These are phyloP conservation scores for Eutypa lata DNA, from an alignment of 2,329 filamentous ascomycete species.

Conservation along the genomic window DNA sequence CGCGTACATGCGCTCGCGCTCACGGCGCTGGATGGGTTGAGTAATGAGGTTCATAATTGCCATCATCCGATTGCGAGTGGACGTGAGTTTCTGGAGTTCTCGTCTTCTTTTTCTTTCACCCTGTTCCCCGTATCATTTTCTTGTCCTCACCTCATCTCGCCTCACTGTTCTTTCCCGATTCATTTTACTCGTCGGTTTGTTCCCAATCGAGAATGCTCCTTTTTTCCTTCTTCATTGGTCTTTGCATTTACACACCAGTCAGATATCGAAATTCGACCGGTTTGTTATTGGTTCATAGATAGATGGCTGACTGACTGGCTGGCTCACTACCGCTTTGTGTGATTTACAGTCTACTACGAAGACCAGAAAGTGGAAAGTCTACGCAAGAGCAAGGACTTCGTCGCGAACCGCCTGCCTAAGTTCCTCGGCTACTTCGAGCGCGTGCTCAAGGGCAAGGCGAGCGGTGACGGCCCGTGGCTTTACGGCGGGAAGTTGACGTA, in stretches of 20 bases:
- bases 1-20: conserved; percentile 62
- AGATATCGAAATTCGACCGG: no score
- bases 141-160: no score
- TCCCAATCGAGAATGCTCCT: no score
- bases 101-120: no score
- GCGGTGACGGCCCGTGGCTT: conserved; percentile 59
- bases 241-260: no score
- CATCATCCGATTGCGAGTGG: conserved; percentile 65
- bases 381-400: conserved; percentile 54
- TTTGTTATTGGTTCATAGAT: no score
- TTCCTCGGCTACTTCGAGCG: conserved; percentile 70
- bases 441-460: conserved; percentile 56
- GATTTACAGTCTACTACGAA: conserved; percentile 57
- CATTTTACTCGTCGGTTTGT: no score
- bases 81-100: conserved; percentile 4
- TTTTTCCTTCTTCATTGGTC: no score
- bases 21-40: conserved; percentile 68
- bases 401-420: conserved; percentile 64
- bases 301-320: no score
- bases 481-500: conserved; percentile 65
- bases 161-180: background rate
- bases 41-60: conserved; percentile 70
- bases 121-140: no score
- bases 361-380: conserved; percentile 69
- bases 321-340: background rate